Base-by-base conservation (phyloP, 2,329 filamentous ascomycete species). In the Arthrocladium fulminans region DNA sequence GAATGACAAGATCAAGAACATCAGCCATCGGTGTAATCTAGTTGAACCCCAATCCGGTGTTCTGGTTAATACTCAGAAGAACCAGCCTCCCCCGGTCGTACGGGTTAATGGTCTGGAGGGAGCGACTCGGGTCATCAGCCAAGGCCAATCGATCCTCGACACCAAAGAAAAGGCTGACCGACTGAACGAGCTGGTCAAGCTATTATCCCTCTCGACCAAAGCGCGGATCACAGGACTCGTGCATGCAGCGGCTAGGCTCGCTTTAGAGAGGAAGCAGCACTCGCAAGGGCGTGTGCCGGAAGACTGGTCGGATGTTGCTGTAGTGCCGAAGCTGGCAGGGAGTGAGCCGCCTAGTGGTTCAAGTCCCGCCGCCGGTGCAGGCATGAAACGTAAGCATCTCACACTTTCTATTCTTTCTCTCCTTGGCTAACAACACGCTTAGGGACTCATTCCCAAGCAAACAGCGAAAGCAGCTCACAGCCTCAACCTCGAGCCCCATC, bases 171-270 rank as follows among this genome's bases (percentile, higher is more conserved):
- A 70, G 42, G 68, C 67, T 37, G 80, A 86, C 1, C 81, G 78
- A 47, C 71, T 95, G 27, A 83, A 85, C 12, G 88, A 95, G 52
- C 85, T 96, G 56, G 69, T 96, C 38, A 84, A 86, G 22, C 73
- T 96, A 13, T 64, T 96, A 50, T 92, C 88, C 4, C 76, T 96
- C 49, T 86, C 86, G 15, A 82, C 87, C 8, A 87, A 90, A 61
- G 84, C 94, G 57, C 78, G 88, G 23, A 59, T 96, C 30, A 76
- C 86, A 46, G 79, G 81, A 10, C 67, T 96, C 24, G 62, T 96
- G 2, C 84, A 89, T 60, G 88, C 95, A 58, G 81, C 87, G 9
- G 78, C 81, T 47, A 75, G 75, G 8, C 68, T 94, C 39, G 79
- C 87, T 2, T 74, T 75, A 51, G 84, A 79, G 51, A 80, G 90